Evolutionary conservation across 352 stramenopile species (phyloP).

Genomic region (Globisporangium iwayamae): DNA sequence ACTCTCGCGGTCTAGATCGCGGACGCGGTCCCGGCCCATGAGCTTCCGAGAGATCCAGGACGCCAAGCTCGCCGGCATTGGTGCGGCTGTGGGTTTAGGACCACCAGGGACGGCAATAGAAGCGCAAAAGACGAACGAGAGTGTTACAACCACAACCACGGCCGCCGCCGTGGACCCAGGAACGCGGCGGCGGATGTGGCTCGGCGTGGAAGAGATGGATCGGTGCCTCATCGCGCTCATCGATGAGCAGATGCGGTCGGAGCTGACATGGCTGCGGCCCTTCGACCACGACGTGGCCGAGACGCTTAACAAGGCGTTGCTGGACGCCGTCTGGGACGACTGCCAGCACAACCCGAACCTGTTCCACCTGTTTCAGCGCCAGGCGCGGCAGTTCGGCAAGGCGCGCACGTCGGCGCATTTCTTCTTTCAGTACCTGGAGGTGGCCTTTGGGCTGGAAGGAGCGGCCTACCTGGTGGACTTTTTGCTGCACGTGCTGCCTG

Average conservation of each 20-base stretch:
- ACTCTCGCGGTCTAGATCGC: not conserved
- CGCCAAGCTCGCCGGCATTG: not conserved
- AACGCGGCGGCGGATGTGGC: slow-evolving; percentile 46
- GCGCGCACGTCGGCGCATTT: slow-evolving; percentile 41
- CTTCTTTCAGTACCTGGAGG: slow-evolving; percentile 79
- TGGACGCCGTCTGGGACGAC: slow-evolving; percentile 83
- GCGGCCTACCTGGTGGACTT: slow-evolving; percentile 81
- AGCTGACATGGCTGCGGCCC: slow-evolving; percentile 27
- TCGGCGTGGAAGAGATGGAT: slow-evolving; percentile 74
- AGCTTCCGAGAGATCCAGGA: slow-evolving; percentile 1
- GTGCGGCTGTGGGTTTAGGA: not conserved
- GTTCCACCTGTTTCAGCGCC: slow-evolving; percentile 79
- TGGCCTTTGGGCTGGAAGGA: slow-evolving; percentile 73
- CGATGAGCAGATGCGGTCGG: slow-evolving; percentile 35
- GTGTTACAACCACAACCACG: too few relatives aligned
- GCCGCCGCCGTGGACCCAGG: not conserved
- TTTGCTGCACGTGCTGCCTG: slow-evolving; percentile 72
- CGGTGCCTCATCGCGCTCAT: slow-evolving; percentile 61
- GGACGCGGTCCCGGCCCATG: not conserved
- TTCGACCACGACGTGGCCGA: slow-evolving; percentile 70
- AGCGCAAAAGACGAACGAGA: slow-evolving; percentile 10
- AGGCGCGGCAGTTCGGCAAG: slow-evolving; percentile 76
- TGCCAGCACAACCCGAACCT: slow-evolving; percentile 82
- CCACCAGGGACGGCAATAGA: slow-evolving; percentile 1
- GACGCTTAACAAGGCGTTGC: slow-evolving; percentile 63